These are phyloP conservation scores for Quercus lobata DNA, from an alignment of 331 rosid species.

Conservation along the genomic window DNA sequence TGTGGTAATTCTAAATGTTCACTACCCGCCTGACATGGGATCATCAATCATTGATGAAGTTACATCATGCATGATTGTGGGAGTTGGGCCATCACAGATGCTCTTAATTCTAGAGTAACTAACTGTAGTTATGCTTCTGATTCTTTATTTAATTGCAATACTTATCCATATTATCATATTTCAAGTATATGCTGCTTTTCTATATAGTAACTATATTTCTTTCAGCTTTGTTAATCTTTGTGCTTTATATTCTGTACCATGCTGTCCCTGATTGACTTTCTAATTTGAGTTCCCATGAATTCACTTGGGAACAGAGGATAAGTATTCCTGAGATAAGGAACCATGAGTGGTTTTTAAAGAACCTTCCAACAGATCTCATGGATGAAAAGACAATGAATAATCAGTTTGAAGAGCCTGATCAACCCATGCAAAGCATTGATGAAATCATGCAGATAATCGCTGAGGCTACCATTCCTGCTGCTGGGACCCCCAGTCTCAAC, in stretches of 20 bases:
- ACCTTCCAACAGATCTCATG: slow-evolving; percentile 83
- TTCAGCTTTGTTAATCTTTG: background rate
- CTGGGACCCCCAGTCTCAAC: slow-evolving; percentile 62
- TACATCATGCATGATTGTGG: no score
- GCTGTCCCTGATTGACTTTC: slow-evolving; percentile 7
- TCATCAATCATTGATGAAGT: no score
- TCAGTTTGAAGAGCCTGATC: slow-evolving; percentile 82
- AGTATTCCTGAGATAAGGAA: slow-evolving; percentile 75
- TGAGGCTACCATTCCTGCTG: slow-evolving; percentile 82
- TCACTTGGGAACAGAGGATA: slow-evolving; percentile 66
- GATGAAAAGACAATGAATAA: slow-evolving; percentile 46
- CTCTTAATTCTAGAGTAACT: no score
- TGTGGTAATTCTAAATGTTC: no score
- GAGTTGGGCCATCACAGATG: no score
- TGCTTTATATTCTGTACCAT: background rate
- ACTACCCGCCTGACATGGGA: no score
- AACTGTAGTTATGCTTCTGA: no score
- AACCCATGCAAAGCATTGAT: slow-evolving; percentile 75
- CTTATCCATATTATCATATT: no score
- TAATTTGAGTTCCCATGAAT: slow-evolving; percentile 17
- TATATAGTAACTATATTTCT: background rate
- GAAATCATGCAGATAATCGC: slow-evolving; percentile 89
- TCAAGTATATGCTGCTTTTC: background rate
- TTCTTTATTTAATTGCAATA: no score
- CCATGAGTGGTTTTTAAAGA: slow-evolving; percentile 91